Percentiles rank a stretch among this genome's conserved stretches.
Conservation (phyloP, 176 grass and related monocot species). For the Avena eriantha region DNA sequence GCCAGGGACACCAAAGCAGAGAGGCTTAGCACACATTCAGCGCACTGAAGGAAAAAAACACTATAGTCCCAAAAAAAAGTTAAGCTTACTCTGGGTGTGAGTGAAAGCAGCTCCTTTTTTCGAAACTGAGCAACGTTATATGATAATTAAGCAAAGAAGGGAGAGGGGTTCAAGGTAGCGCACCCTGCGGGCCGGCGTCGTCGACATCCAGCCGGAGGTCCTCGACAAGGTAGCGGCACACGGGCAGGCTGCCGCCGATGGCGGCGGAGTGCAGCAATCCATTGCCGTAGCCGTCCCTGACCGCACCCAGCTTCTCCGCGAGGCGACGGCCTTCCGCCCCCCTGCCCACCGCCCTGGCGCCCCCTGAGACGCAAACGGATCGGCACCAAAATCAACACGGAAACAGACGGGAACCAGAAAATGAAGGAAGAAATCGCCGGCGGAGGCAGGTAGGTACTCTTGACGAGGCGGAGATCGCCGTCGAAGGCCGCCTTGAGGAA, state of each 20-base stretch:
- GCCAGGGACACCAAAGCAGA: not conserved
- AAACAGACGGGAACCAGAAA: not conserved
- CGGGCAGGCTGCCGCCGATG: not conserved
- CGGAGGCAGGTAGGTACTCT: not conserved
- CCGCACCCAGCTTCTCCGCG: no score
- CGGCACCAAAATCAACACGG: not conserved
- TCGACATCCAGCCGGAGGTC: conserved; percentile 21
- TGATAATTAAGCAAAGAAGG: not conserved
- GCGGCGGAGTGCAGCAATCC: conserved; percentile 16
- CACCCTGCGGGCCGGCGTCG: not conserved
- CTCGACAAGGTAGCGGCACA: conserved; percentile 8
- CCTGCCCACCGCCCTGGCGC: no score
- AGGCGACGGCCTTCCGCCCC: no score
- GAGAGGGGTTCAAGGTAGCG: not conserved
- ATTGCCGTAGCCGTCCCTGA: no score
- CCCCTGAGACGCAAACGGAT: no score
- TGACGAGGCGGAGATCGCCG: not conserved
- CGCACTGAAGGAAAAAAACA: not conserved
- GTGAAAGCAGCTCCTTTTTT: not conserved
- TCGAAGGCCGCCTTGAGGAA: not conserved
- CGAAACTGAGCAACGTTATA: not conserved
- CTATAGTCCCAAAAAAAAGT: not conserved
- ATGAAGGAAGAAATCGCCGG: not conserved
- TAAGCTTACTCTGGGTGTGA: not conserved
- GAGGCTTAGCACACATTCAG: not conserved